Base-by-base conservation (phyloP, 164 flowering plant species). In the Piper longum region DNA sequence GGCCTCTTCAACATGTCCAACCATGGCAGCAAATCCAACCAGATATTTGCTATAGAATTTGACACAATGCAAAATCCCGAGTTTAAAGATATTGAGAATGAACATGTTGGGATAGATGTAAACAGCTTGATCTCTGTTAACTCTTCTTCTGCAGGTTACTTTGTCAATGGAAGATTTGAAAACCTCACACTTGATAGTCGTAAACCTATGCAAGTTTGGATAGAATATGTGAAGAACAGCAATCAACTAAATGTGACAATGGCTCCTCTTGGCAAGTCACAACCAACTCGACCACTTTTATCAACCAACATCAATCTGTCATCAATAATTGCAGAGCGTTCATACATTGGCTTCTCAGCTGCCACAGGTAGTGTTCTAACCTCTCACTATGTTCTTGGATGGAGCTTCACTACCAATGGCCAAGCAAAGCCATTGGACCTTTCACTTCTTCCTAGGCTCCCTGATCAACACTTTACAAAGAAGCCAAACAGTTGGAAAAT, bases 301-400 rank as follows among this genome's bases (percentile, higher is more conserved):
- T 76, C 85, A 0, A 72, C 16, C 56, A 41, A 4, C 2, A 44
- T 79, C 6, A 84, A 85, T 74, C 78, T 83, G 11, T 76, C 91
- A 0, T 74, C 80, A 16, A 66, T 83, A 52, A 51, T 83, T 8
- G 36, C 64, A 1, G 77, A 85, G 6, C 71, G 41, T 2, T 77
- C 77, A 75, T 81, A 69, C 41, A 79, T 77, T 4, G 88, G 88
- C 1, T 83, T 83, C 67, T 78, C 88, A 1, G 72, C 85, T 0
- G 64, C 83, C 4, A 81, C 88, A 0, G 82, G 79, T 2, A 54
- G 70, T 13, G 60, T 67, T 14, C 7, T 70, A 3, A 79, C 82
- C 69, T 76, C 75, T 7, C 84, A 83, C 67, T 83, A 76, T 70
- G 67, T 83, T 3, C n/a, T 76, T 11, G 84, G 79, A 14, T 83